A percentile compares a stretch with the other conserved stretches of the same genome.
phyloP scores from a whole-genome alignment of 352 stramenopile genomes.

The Phytophthora citricola region DNA sequence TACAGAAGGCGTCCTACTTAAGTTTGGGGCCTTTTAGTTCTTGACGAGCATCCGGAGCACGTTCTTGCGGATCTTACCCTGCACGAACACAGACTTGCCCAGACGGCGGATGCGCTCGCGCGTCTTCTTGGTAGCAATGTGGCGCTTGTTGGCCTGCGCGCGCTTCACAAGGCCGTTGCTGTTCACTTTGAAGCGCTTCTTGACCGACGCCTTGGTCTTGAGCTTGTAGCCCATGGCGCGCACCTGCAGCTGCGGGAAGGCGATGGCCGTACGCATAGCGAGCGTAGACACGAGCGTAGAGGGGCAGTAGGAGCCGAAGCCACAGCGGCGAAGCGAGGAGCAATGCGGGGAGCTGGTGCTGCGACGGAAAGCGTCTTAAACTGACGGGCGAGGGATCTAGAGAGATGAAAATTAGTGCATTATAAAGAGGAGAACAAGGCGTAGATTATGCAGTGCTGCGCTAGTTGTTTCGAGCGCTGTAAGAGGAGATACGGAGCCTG shows the following conservation, averaged over 20 bases:
- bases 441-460: background rate
- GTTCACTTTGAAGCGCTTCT: slow-evolving; percentile 89
- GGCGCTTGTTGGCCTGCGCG: slow-evolving; percentile 81
- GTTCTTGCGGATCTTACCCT: slow-evolving; percentile 87
- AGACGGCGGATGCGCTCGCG: slow-evolving; percentile 79
- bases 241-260: slow-evolving; percentile 57
- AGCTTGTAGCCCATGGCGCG: slow-evolving; percentile 84
- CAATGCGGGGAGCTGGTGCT: slow-evolving; percentile 13
- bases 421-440: slow-evolving; percentile 12
- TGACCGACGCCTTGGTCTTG: slow-evolving; percentile 83
- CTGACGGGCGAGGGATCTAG: slow-evolving; percentile 65
- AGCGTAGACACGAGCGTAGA: slow-evolving; percentile 24
- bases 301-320: slow-evolving; percentile 4
- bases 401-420: background rate
- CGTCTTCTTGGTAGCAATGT: slow-evolving; percentile 88
- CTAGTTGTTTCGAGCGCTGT: background rate
- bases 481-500: background rate
- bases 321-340: slow-evolving; percentile 36
- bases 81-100: slow-evolving; percentile 72
- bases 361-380: slow-evolving; percentile 58
- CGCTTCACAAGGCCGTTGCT: slow-evolving; percentile 82
- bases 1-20: slow-evolving; percentile 1
- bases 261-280: slow-evolving; percentile 30
- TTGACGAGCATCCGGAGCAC: slow-evolving; percentile 75
- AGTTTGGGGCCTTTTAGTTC: slow-evolving; percentile 16